phyloP scores from a whole-genome alignment of 129 eudicot genomes.

The Deinandra increscens region DNA sequence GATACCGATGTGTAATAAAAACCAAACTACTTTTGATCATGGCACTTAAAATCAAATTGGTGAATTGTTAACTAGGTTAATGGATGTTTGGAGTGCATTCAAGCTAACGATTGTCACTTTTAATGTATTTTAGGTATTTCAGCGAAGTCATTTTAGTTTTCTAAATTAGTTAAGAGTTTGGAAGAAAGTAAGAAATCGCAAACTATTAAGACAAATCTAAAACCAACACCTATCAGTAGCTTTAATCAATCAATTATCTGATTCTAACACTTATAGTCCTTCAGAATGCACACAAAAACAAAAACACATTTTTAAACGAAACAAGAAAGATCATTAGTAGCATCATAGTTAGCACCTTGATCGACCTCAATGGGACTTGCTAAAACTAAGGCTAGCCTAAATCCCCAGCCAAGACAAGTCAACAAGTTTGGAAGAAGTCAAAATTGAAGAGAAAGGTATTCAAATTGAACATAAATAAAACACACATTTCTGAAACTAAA shows the following conservation, averaged over 20 bases:
- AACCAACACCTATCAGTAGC: background rate
- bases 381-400: background rate
- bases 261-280: background rate
- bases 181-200: background rate
- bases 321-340: background rate
- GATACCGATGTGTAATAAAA: background rate
- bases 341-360: background rate
- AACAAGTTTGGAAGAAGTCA: slow-evolving; percentile 18
- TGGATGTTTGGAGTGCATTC: background rate
- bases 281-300: background rate
- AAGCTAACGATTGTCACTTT: background rate
- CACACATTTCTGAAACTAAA: background rate
- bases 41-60: background rate
- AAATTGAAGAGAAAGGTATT: background rate
- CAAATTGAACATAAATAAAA: background rate
- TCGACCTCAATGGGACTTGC: background rate
- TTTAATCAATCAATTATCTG: background rate
- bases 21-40: background rate
- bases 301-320: background rate
- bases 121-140: background rate
- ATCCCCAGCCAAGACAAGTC: background rate
- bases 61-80: background rate
- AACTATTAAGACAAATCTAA: background rate
- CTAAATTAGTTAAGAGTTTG: too few relatives aligned
- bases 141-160: background rate